These are phyloP conservation scores for Helminthosporium solani DNA, from an alignment of 2,329 filamentous ascomycete genomes.

Conservation along the genomic window DNA sequence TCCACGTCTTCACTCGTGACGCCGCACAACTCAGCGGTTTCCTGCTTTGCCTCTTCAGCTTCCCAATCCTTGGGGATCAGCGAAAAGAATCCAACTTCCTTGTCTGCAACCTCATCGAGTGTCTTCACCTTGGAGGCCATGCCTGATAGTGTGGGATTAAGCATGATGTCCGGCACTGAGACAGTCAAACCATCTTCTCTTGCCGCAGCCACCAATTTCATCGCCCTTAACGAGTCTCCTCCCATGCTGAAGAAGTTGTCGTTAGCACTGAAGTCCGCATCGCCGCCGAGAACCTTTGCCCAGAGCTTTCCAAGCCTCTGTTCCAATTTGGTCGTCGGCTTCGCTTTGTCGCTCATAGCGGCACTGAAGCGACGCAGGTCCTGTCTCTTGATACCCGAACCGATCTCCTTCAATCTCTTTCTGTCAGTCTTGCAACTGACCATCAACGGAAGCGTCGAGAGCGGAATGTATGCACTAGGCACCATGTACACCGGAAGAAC, in stretches of 20 bases:
- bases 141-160: constrained; percentile 44
- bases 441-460: constrained; percentile 40
- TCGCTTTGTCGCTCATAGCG: constrained; percentile 47
- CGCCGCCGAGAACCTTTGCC: constrained; percentile 35
- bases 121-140: constrained; percentile 47
- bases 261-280: constrained; percentile 34
- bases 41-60: constrained; percentile 34
- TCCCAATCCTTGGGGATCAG: constrained; percentile 28
- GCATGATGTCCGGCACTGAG: constrained; percentile 59
- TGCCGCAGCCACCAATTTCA: constrained; percentile 59
- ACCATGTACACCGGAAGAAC: constrained; percentile 41
- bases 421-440: constrained; percentile 40
- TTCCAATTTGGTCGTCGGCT: constrained; percentile 34
- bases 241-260: constrained; percentile 51
- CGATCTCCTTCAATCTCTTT: constrained; percentile 38
- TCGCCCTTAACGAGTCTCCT: constrained; percentile 54
- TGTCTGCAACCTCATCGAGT: constrained; percentile 17
- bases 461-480: constrained; percentile 37
- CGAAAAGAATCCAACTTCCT: constrained; percentile 37
- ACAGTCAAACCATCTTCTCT: constrained; percentile 52
- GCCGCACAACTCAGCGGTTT: constrained; percentile 42
- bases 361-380: constrained; percentile 37
- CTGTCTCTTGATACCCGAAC: constrained; percentile 31
- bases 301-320: constrained; percentile 30
- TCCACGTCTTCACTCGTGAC: constrained; percentile 29